phyloP scores from a whole-genome alignment of 331 rosid genomes.

The Quercus tomentella region DNA sequence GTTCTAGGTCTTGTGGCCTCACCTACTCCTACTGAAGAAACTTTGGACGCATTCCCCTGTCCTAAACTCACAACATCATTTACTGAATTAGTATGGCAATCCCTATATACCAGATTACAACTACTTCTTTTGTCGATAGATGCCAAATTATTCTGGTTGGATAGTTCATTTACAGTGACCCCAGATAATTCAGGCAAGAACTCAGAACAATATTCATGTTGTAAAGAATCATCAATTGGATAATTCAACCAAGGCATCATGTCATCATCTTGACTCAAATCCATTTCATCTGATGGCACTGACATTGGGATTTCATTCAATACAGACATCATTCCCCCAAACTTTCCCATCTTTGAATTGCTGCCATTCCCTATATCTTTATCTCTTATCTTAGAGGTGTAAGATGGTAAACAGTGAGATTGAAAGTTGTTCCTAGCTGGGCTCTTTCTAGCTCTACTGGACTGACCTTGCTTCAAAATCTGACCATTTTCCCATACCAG shows the following conservation, averaged over 20 bases:
- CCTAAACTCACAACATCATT: conserved; percentile 36
- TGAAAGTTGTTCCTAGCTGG: conserved; percentile 39
- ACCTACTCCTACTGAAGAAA: conserved; percentile 39
- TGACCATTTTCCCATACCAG: conserved; percentile 83
- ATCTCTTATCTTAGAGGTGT: conserved; percentile 33
- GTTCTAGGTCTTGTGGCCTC: conserved; percentile 41
- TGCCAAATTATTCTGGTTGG: conserved; percentile 31
- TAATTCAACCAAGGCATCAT: conserved; percentile 71
- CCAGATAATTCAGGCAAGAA: conserved; percentile 61
- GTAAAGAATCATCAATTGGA: conserved; percentile 55
- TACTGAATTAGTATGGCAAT: conserved; percentile 35
- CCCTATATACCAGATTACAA: conserved; percentile 42
- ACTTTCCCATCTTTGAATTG: conserved; percentile 44
- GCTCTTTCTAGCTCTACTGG: conserved; percentile 51
- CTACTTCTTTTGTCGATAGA: conserved; percentile 34
- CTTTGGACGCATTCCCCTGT: conserved; percentile 44
- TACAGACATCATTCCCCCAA: conserved; percentile 39
- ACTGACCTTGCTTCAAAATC: conserved; percentile 65
- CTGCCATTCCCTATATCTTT: conserved; percentile 36
- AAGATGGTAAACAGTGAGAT: conserved; percentile 57
- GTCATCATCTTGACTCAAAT: conserved; percentile 60
- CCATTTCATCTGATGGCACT: conserved; percentile 52
- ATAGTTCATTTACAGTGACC: conserved; percentile 44
- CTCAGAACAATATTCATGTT: conserved; percentile 52
- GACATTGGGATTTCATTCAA: conserved; percentile 45